Evolutionary conservation across 257 asterid genomes (phyloP), one percentile per base, ranked within the genome.

Genomic region (Ehretia macrophylla): DNA sequence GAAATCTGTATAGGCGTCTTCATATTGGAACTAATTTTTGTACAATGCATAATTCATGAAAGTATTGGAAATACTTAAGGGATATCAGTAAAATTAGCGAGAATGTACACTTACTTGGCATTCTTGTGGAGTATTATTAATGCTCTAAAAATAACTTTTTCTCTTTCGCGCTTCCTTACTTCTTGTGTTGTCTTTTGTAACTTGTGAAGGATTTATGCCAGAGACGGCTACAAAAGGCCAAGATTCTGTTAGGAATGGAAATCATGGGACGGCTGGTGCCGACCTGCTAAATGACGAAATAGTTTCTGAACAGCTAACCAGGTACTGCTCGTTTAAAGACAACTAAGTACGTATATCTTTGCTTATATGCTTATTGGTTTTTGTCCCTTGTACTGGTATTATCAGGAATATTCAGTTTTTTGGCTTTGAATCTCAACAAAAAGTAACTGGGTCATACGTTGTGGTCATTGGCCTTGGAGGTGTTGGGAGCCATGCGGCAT

Each of bases 401-500:
- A 44, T 59, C 73, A 92, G 95, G 90, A 92, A 92, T 70, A 88
- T 88, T 70, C 98, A 92, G 75, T 92, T 92, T 77, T 92, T 92
- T 78, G 95, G 96, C 60, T 74, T 84, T 64, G 95, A 86, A 60
- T 70, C 85, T 65, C 94, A 88, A 75, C 78, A 69, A 76, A 92
- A 78, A 68, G 95, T 88, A 60, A 86, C 83, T 60, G 78, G 80
- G 56, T 88, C 96, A 45, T 92, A 77, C 74, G 96, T 88, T 53
- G 94, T 92, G 72, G 87, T 92, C 62, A 86, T 92, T 83, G 95
- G 99, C 65, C 99, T 92, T 70, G 97, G 99, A 49, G 99, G 99
- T 61, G 97, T 92, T 60, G 96, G 97, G 62, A 92, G 97, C 68
- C 99, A 92, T 83, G 99, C 96, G 70, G 99, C 99, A 39, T 76